Evolutionary conservation across 805 yeast species (phyloP).

Genomic region (Ogataea haglerorum): DNA sequence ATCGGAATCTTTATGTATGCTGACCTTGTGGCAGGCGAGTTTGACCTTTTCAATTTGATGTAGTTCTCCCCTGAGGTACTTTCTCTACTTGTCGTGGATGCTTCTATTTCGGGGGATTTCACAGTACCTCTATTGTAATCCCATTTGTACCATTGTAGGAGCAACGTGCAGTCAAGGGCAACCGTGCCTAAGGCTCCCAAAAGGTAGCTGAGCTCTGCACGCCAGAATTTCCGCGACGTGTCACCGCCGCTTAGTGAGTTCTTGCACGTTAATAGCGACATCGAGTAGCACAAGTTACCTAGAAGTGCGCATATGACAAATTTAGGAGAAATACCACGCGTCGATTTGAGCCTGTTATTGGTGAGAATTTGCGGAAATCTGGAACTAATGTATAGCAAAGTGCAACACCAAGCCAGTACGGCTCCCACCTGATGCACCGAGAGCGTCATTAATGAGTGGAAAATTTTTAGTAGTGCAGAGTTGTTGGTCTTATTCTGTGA

Average conservation of each 20-base stretch:
- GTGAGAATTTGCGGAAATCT: constrained; percentile 51
- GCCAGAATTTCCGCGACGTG: constrained; percentile 38
- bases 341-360: constrained; percentile 44
- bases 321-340: constrained; percentile 49
- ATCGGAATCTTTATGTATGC: constrained; percentile 25
- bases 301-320: constrained; percentile 46
- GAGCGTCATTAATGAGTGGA: constrained; percentile 16
- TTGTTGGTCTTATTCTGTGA: constrained; percentile 16
- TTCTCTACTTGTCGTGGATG: background rate
- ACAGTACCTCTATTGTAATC: constrained; percentile 19
- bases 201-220: constrained; percentile 37
- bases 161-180: constrained; percentile 41
- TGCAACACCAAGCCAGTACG: constrained; percentile 50
- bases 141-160: constrained; percentile 41
- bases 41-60: constrained; percentile 2
- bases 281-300: constrained; percentile 49
- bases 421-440: constrained; percentile 23
- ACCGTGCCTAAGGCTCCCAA: constrained; percentile 54
- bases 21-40: constrained; percentile 13
- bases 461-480: constrained; percentile 21
- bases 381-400: constrained; percentile 45
- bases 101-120: background rate
- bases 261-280: constrained; percentile 45
- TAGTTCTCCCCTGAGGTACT: constrained; percentile 6
- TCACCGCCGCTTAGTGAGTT: constrained; percentile 36